Conservation (phyloP, 352 stramenopile genomes). For the Globisporangium rhizosaccharum region DNA sequence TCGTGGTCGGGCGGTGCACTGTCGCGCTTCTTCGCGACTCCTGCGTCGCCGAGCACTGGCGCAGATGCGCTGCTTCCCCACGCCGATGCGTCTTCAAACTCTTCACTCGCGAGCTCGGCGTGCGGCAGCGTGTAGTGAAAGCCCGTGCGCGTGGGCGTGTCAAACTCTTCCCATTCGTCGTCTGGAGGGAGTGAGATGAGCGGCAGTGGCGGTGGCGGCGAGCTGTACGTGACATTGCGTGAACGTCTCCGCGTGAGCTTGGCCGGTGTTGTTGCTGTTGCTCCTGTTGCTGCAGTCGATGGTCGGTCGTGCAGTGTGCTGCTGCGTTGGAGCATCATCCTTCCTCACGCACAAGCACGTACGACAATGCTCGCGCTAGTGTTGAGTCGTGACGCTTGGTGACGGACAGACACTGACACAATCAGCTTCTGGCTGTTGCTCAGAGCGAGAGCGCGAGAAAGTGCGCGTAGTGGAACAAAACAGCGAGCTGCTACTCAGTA, state of each 20-base stretch:
- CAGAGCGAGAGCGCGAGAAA: too few species aligned
- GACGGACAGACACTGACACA: too few species aligned
- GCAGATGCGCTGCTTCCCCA: not conserved
- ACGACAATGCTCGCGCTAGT: too few species aligned
- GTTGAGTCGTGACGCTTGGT: too few species aligned
- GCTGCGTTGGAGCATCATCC: not conserved
- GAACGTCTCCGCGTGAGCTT: constrained; percentile 42
- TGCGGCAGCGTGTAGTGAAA: constrained; percentile 53
- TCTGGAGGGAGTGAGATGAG: constrained; percentile 62
- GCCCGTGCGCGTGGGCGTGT: constrained; percentile 47
- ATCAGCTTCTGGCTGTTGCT: too few species aligned
- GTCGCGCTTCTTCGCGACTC: not conserved
- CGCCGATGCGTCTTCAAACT: constrained; percentile 18
- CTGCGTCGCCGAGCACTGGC: constrained; percentile 1
- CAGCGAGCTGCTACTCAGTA: too few species aligned
- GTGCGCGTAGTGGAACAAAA: too few species aligned
- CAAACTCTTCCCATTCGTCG: constrained; percentile 65
- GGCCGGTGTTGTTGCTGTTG: not conserved
- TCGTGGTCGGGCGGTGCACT: constrained; percentile 9
- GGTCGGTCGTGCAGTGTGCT: not conserved
- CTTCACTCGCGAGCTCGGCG: constrained; percentile 31
- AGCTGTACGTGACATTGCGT: constrained; percentile 27
- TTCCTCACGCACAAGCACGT: not conserved
- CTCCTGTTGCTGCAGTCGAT: not conserved
- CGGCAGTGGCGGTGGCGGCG: constrained; percentile 44